Percentiles rank a stretch among this genome's conserved stretches.
These are phyloP conservation scores for Colletotrichum navitas DNA, from an alignment of 2,329 filamentous ascomycete genomes.

Conservation along the genomic window DNA sequence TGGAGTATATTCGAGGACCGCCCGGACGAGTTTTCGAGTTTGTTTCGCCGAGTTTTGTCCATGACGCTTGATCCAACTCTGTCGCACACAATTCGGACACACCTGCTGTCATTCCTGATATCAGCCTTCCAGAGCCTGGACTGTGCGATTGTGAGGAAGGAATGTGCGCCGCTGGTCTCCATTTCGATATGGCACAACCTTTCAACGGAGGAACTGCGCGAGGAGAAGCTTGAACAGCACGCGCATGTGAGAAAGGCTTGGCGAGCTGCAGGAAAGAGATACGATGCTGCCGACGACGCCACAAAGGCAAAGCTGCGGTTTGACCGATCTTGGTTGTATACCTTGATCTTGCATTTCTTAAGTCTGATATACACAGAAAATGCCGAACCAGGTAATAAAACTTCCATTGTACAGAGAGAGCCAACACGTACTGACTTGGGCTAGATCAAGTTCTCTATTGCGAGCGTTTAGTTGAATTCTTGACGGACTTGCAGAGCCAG, in stretches of 20 bases:
- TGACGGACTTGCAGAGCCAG: conserved; percentile 92
- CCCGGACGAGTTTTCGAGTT: conserved; percentile 84
- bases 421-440: conserved; percentile 45
- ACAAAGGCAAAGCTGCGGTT: conserved; percentile 86
- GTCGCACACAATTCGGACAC: conserved; percentile 76
- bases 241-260: conserved; percentile 88
- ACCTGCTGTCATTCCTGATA: conserved; percentile 91
- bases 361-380: conserved; percentile 74
- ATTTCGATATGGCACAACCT: conserved; percentile 97
- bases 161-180: conserved; percentile 94
- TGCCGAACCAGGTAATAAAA: conserved; percentile 58
- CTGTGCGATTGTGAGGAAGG: conserved; percentile 88
- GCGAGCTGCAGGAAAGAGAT: conserved; percentile 88
- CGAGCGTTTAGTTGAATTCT: conserved; percentile 91
- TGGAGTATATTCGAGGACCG: conserved; percentile 89
- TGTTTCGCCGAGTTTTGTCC: conserved; percentile 91
- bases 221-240: conserved; percentile 78
- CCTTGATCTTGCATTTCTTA: conserved; percentile 86
- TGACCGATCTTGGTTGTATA: conserved; percentile 93
- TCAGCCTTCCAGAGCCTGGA: conserved; percentile 95
- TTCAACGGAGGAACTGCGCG: conserved; percentile 80
- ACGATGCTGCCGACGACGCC: conserved; percentile 85
- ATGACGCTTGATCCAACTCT: conserved; percentile 82
- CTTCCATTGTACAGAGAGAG: background rate
- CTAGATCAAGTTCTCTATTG: conserved; percentile 82